Conservation (phyloP, 371 early-diverging fungal species). For the Mortierella sp. region DNA sequence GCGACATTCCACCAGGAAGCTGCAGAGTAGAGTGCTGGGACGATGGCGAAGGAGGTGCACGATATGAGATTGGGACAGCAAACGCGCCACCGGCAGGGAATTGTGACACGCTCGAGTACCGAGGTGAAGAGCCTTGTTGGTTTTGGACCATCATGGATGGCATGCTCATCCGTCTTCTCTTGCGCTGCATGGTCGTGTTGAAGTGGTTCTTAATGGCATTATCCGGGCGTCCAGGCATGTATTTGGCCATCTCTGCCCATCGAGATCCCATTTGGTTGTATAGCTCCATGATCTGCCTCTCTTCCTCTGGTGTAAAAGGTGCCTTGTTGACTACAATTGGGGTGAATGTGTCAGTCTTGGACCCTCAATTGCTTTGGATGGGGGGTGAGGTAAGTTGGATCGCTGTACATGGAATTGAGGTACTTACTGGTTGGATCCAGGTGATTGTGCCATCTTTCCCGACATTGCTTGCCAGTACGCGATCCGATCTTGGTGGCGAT, state of each 20-base stretch:
- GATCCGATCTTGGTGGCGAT: conserved; percentile 46
- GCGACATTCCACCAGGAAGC: conserved; percentile 4
- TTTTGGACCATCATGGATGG: conserved; percentile 25
- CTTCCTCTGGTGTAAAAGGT: conserved; percentile 54
- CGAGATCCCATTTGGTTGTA: conserved; percentile 46
- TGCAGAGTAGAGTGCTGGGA: neutral
- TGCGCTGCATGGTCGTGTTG: conserved; percentile 56
- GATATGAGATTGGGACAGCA: neutral
- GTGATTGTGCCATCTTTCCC: conserved; percentile 51
- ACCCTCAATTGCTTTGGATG: neutral
- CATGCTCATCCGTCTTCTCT: conserved; percentile 48
- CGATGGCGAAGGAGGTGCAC: neutral
- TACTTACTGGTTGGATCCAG: conserved; percentile 49
- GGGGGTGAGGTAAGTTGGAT: no score
- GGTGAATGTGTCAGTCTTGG: neutral
- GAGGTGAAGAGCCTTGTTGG: conserved; percentile 3
- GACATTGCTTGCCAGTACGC: conserved; percentile 52
- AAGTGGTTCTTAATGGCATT: conserved; percentile 56
- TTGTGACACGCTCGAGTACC: neutral
- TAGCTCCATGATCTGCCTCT: conserved; percentile 42
- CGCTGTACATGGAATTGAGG: neutral
- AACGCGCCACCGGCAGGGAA: neutral
- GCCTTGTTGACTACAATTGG: conserved; percentile 45
- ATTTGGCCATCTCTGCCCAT: conserved; percentile 58
- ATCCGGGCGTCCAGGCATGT: conserved; percentile 52